phyloP scores from a whole-genome alignment of 2,329 filamentous ascomycete genomes.

The Grosmannia serpens region DNA sequence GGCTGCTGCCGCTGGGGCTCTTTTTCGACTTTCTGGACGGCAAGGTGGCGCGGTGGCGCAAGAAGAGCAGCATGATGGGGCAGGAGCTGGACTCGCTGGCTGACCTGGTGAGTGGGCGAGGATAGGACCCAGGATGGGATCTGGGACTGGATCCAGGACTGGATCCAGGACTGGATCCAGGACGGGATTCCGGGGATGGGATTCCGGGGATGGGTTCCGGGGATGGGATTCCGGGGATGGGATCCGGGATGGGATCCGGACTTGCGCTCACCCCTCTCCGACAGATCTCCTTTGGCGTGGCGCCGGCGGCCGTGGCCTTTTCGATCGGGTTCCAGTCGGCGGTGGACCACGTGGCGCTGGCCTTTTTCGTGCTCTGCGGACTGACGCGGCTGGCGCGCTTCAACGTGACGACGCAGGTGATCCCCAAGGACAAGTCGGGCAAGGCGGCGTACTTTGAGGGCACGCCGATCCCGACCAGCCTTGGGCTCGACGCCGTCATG shows the following conservation, averaged over 20 bases:
- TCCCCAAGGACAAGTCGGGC: slow-evolving; percentile 84
- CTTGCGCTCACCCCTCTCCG: background rate
- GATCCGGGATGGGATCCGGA: no score
- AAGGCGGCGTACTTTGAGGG: slow-evolving; percentile 97
- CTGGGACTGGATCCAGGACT: no score
- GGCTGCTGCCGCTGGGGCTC: slow-evolving; percentile 80
- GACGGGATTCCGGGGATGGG: no score
- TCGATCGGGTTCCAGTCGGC: slow-evolving; percentile 76
- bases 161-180: no score
- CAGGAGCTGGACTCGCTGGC: slow-evolving; percentile 94
- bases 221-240: no score
- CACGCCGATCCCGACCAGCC: slow-evolving; percentile 84
- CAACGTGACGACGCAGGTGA: slow-evolving; percentile 83
- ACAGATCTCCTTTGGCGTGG: slow-evolving; percentile 89
- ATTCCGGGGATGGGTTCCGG: no score
- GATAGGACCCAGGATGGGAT: no score
- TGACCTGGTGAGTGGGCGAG: slow-evolving; percentile 76
- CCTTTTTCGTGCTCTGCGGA: slow-evolving; percentile 89
- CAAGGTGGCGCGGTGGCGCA: slow-evolving; percentile 89
- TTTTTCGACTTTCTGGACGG: slow-evolving; percentile 99
- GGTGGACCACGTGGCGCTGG: slow-evolving; percentile 66
- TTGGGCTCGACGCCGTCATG: slow-evolving; percentile 74
- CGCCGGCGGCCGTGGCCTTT: slow-evolving; percentile 79
- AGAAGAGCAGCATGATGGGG: slow-evolving; percentile 96
- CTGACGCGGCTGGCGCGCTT: slow-evolving; percentile 89